phyloP scores from a whole-genome alignment of 1,284 basidiomycete species.

The Sporisorium graminicola region DNA sequence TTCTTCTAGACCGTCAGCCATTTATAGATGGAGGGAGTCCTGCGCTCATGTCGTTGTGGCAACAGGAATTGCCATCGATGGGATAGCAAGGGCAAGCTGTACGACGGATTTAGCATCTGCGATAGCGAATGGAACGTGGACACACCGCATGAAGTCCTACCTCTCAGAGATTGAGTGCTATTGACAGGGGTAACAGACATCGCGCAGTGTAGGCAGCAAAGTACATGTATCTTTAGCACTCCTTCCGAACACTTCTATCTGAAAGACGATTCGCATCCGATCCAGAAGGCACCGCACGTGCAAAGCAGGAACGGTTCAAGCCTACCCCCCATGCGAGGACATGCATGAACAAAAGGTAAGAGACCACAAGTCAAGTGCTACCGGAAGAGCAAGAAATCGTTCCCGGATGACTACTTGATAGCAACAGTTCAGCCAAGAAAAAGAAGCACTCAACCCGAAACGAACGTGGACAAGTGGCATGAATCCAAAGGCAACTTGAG shows the following conservation, averaged over 20 bases:
- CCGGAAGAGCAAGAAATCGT: not conserved
- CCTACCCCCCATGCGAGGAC: not conserved
- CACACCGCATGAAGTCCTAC: not conserved
- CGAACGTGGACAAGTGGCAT: conserved; percentile 7
- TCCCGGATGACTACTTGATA: no score
- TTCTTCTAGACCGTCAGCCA: not conserved
- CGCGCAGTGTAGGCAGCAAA: no score
- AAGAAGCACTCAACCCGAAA: not conserved
- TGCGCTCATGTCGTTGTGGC: no score
- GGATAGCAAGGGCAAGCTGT: no score
- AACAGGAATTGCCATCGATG: no score
- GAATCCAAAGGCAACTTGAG: not conserved
- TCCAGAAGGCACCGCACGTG: not conserved
- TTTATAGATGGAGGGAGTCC: not conserved
- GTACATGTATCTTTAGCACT: no score
- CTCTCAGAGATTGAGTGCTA: no score
- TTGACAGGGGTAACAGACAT: no score
- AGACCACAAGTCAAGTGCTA: not conserved
- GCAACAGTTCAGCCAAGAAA: not conserved
- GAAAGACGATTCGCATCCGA: no score
- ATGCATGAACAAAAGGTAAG: not conserved
- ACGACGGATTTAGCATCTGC: not conserved
- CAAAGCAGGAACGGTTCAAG: conserved; percentile 1
- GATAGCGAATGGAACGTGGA: not conserved
- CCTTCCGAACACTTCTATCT: no score